Evolutionary conservation across 2,329 filamentous ascomycete species (phyloP), one percentile per base, ranked within the genome.

Genomic region (Aspergillus sp.): DNA sequence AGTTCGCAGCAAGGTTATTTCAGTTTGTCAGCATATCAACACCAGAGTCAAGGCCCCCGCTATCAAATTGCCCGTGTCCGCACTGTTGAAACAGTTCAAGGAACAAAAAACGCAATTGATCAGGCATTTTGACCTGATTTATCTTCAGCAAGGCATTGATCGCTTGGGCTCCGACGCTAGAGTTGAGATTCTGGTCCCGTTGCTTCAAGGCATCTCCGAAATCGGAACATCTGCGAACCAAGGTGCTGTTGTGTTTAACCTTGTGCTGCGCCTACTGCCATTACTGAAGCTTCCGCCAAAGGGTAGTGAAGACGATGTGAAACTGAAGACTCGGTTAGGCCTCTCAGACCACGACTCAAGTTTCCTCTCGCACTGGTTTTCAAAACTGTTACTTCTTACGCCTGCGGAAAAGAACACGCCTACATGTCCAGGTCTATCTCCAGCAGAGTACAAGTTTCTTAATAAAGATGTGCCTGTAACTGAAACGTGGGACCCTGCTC

Each of bases 71-170:
- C 95, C 95, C 0, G 92, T 98, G 12, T 83, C 85, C n/a, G 85
- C 87, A 15, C 81, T 99, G 17, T 75, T 98, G 54, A 88, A 92
- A 65, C 95, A 98, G 72, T 97, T 96, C 81, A 96, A 96, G 73
- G 85, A 90, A 20, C 85, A 85, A 38, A 81, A 86, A 39, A 88
- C 87, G 12, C 80, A 87, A 1, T 81, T 97, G 38, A 85, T 99
- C 62, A 88, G 91, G 62, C 90, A 96, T 70, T 89, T 97, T 65
- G 93, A 98, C 74, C 79, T 98, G 41, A 82, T 89, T 17, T 96
- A 96, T 70, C 89, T 97, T 38, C 90, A 96, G 68, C 91, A 96
- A 70, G 95, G 93, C 39, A 80, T 90, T 44, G 82, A 82, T 51
- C 81, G 87, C 49, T 73, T 90, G 18, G 79, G 81, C 2, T 72